Evolutionary conservation across 2,329 filamentous ascomycete species (phyloP).

Genomic region (Waltergamsia citrina): DNA sequence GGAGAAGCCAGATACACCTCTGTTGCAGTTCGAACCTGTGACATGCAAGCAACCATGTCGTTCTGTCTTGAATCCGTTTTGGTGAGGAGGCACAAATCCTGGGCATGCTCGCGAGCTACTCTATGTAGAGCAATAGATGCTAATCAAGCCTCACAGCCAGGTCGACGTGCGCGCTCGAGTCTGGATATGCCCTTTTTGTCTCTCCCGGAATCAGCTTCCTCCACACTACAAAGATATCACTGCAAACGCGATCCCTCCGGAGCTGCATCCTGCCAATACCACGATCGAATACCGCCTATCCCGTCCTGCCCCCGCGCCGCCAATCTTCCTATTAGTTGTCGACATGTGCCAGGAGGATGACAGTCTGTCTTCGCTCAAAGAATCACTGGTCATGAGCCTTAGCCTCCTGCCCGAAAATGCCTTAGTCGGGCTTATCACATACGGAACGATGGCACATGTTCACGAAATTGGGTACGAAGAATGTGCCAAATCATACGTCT

Average conservation of each 20-base stretch:
- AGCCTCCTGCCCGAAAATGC: conserved; percentile 74
- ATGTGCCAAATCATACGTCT: conserved; percentile 97
- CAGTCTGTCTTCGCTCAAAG: conserved; percentile 72
- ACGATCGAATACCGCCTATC: conserved; percentile 85
- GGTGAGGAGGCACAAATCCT: conserved; percentile 53
- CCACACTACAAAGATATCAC: conserved; percentile 88
- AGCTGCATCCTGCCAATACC: conserved; percentile 72
- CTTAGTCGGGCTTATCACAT: conserved; percentile 75
- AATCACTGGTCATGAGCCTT: conserved; percentile 79
- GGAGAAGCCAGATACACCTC: conserved; percentile 80
- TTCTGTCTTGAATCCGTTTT: conserved; percentile 94
- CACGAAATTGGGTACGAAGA: conserved; percentile 97
- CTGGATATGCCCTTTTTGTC: conserved; percentile 85
- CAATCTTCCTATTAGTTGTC: conserved; percentile 81
- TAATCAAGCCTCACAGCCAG: conserved; percentile 44
- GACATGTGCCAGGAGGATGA: conserved; percentile 86
- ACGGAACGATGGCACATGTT: conserved; percentile 93
- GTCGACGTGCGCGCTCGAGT: conserved; percentile 75
- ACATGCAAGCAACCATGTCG: conserved; percentile 94
- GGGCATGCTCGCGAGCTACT: neutral
- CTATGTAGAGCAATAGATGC: too few relatives aligned
- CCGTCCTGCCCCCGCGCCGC: conserved; percentile 72
- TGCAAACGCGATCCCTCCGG: conserved; percentile 70
- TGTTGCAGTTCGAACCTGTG: conserved; percentile 92
- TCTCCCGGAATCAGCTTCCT: conserved; percentile 73